Evolutionary conservation across 2,329 filamentous ascomycete genomes (phyloP).

Genomic region (Fusarium solani-melongenae): DNA sequence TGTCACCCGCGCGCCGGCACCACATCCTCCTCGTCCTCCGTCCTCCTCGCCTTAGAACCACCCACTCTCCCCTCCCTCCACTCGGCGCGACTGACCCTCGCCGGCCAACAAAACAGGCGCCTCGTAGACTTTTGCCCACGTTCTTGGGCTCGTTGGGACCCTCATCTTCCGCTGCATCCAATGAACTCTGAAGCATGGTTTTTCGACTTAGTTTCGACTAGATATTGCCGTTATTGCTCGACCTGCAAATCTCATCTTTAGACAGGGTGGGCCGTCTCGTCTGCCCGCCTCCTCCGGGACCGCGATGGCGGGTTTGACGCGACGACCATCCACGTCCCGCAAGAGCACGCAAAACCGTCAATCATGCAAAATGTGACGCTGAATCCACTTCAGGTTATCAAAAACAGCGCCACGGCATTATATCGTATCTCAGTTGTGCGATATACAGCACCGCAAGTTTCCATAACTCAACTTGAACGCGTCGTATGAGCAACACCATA

Average conservation of each 20-base stretch:
- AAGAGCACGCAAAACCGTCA: background rate
- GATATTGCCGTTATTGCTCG: conserved; percentile 17
- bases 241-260: conserved; percentile 6
- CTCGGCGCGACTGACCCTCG: conserved; percentile 48
- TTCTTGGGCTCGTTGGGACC: conserved; percentile 77
- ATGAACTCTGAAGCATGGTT: background rate
- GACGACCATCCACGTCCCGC: conserved; percentile 10
- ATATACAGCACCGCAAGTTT: conserved; percentile 27
- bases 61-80: conserved; percentile 46
- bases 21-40: conserved; percentile 31
- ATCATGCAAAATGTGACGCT: background rate
- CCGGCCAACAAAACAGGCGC: conserved; percentile 46
- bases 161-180: conserved; percentile 53
- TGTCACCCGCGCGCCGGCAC: conserved; percentile 22
- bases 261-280: conserved; percentile 23
- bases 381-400: background rate
- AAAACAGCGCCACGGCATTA: background rate
- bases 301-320: conserved; percentile 9
- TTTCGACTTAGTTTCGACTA: background rate
- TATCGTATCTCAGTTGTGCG: background rate
- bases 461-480: background rate
- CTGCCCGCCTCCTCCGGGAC: conserved; percentile 30
- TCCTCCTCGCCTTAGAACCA: conserved; percentile 41
- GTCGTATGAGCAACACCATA: conserved; percentile 23
- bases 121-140: conserved; percentile 51